phyloP scores from a whole-genome alignment of 208 protist genomes.

The Leishmania major region DNA sequence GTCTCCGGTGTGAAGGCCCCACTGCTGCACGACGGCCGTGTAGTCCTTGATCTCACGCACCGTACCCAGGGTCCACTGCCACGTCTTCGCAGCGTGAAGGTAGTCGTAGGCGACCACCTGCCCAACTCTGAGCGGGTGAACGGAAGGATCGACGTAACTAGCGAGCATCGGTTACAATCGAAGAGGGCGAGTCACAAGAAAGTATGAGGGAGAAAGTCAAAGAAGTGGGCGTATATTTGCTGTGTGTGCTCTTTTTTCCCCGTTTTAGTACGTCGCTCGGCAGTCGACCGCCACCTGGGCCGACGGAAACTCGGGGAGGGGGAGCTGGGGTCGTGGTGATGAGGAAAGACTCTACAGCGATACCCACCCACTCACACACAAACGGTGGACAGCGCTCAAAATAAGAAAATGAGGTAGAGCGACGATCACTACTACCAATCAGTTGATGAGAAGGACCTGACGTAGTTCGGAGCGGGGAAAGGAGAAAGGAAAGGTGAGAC shows the following conservation, averaged over 20 bases:
- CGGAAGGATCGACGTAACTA: conserved; percentile 20
- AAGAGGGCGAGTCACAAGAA: background rate
- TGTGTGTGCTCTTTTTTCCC: background rate
- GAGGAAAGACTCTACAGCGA: background rate
- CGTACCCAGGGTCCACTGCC: conserved; percentile 73
- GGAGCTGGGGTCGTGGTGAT: background rate
- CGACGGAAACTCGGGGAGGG: background rate
- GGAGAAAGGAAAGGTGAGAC: background rate
- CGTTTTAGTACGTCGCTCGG: background rate
- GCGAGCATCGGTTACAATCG: conserved; percentile 15
- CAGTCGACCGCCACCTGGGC: background rate
- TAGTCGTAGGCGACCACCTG: conserved; percentile 74
- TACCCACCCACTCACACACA: background rate
- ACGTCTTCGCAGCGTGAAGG: conserved; percentile 45
- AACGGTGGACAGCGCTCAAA: background rate
- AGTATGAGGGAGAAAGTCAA: background rate
- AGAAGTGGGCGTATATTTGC: background rate
- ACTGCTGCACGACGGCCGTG: conserved; percentile 55
- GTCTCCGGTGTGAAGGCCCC: conserved; percentile 55
- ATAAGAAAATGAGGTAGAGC: background rate
- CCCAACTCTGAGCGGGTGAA: conserved; percentile 32
- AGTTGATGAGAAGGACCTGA: background rate
- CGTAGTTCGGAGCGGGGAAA: background rate
- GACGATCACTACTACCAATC: background rate
- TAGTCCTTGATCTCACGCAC: conserved; percentile 42